Evolutionary conservation across 2,329 filamentous ascomycete species (phyloP).

Genomic region (Colletotrichum melonis): DNA sequence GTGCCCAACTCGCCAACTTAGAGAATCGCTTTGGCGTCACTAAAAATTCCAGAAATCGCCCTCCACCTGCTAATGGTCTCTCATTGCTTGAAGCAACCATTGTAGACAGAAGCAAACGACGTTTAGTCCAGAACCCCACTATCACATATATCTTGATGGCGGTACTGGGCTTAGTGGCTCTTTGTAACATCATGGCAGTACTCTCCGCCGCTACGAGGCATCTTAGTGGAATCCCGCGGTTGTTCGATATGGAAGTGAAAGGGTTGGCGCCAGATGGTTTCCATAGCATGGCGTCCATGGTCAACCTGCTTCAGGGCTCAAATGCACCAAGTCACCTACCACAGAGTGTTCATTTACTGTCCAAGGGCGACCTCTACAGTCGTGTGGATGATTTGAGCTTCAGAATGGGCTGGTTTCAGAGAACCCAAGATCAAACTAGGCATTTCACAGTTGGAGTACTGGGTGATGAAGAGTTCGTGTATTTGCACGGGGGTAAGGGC

Average conservation of each 20-base stretch:
- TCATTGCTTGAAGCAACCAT: not conserved
- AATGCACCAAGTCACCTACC: not conserved
- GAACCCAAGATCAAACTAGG: not conserved
- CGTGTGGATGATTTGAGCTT: not conserved
- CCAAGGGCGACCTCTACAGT: not conserved
- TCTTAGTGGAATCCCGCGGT: not conserved
- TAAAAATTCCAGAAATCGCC: not conserved
- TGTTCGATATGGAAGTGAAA: conserved; percentile 7
- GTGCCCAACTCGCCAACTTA: conserved; percentile 9
- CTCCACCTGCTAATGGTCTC: not conserved
- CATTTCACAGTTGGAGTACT: conserved; percentile 7
- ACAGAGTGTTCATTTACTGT: not conserved
- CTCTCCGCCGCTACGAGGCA: not conserved
- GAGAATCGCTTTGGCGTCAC: not conserved
- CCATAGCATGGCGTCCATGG: not conserved
- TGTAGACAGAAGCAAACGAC: not conserved
- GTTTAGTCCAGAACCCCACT: conserved; percentile 10
- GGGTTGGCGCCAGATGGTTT: conserved; percentile 13
- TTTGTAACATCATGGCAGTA: not conserved
- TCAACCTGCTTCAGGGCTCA: not conserved
- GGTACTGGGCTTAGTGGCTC: not conserved
- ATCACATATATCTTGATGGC: not conserved
- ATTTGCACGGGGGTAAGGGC: not conserved
- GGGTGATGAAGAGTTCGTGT: not conserved
- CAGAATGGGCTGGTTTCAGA: conserved; percentile 7